These are phyloP conservation scores for Paraleonurus japonicus DNA, from an alignment of 257 asterid genomes.

Conservation along the genomic window DNA sequence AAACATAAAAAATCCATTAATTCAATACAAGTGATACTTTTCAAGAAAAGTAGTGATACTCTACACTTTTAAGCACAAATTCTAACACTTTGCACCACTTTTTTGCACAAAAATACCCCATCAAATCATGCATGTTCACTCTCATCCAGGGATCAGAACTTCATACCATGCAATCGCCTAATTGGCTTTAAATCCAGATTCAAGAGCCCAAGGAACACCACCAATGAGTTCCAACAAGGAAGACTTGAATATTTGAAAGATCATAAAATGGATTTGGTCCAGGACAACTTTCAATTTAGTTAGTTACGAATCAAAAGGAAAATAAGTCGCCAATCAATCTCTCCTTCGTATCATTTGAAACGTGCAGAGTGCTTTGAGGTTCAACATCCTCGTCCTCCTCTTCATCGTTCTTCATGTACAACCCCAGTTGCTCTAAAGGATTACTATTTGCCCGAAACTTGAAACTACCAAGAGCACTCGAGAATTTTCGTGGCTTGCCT, in stretches of 20 bases:
- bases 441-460: conserved; percentile 55
- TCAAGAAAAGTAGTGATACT: too few relatives aligned
- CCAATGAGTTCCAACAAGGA: conserved; percentile 5
- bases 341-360: conserved; percentile 49
- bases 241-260: not conserved
- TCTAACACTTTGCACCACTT: too few relatives aligned
- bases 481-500: conserved; percentile 55
- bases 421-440: conserved; percentile 73
- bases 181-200: conserved; percentile 20
- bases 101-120: too few relatives aligned
- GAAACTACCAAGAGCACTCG: conserved; percentile 57
- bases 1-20: too few relatives aligned
- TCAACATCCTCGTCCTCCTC: conserved; percentile 69
- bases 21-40: too few relatives aligned
- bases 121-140: too few relatives aligned
- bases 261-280: conserved; percentile 2
- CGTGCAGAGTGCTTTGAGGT: conserved; percentile 30
- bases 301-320: not conserved
- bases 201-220: not conserved
- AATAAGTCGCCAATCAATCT: conserved; percentile 36
- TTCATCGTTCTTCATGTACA: conserved; percentile 68
- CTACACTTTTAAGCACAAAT: too few relatives aligned
- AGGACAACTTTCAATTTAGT: not conserved
- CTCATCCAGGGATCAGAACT: conserved; percentile 16
- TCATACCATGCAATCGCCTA: conserved; percentile 17